These are phyloP conservation scores for Magnusiomyces clavatus DNA, from an alignment of 1,139 yeast species.

Conservation along the genomic window DNA sequence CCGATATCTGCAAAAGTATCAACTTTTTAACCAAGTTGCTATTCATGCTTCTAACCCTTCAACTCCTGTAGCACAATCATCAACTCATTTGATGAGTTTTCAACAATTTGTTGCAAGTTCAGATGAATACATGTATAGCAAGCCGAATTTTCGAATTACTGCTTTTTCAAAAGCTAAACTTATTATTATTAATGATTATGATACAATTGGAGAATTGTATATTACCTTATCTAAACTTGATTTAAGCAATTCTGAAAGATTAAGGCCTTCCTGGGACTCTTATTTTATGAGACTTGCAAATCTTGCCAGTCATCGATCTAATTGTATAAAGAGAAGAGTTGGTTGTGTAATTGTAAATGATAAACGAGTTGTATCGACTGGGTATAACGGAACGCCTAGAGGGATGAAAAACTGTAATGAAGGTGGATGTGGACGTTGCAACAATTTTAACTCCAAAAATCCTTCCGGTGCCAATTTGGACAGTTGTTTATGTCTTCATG, in stretches of 20 bases:
- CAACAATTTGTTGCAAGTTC: slow-evolving; percentile 40
- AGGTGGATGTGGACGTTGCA: slow-evolving; percentile 88
- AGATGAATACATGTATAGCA: slow-evolving; percentile 40
- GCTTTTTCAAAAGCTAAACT: slow-evolving; percentile 41
- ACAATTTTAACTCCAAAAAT: slow-evolving; percentile 37
- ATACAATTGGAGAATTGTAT: slow-evolving; percentile 42
- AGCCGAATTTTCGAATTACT: slow-evolving; percentile 19
- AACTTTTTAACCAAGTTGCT: too few species aligned
- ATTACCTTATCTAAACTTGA: slow-evolving; percentile 47
- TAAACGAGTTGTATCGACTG: slow-evolving; percentile 85
- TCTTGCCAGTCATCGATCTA: slow-evolving; percentile 83
- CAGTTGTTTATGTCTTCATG: slow-evolving; percentile 90
- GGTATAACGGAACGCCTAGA: slow-evolving; percentile 95
- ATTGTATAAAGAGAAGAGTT: slow-evolving; percentile 94
- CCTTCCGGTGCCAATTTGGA: slow-evolving; percentile 58
- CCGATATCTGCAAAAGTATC: slow-evolving; percentile 25
- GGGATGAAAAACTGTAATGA: slow-evolving; percentile 82
- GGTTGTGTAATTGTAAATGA: slow-evolving; percentile 92
- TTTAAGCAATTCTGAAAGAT: slow-evolving; percentile 49
- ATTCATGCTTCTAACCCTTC: too few species aligned
- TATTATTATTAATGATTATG: slow-evolving; percentile 53
- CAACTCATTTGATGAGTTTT: too few species aligned
- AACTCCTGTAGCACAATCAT: too few species aligned
- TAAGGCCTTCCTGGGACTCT: slow-evolving; percentile 93
- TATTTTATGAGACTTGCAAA: slow-evolving; percentile 92